phyloP scores from a whole-genome alignment of 2,329 filamentous ascomycete genomes.

The Colletotrichum eremochloae region DNA sequence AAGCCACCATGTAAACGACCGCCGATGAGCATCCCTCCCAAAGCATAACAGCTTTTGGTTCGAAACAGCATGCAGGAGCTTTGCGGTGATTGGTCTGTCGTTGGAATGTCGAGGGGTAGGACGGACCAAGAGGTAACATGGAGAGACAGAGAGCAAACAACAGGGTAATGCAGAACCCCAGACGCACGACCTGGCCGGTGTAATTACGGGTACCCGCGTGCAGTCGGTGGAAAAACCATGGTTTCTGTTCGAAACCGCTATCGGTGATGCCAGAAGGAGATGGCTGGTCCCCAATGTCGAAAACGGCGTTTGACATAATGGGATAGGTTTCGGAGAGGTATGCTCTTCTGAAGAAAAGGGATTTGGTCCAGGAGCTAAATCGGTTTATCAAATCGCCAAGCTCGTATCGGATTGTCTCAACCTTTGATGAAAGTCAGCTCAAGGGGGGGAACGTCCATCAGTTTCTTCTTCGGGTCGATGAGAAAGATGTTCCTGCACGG shows the following conservation, averaged over 20 bases:
- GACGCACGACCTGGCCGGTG: not conserved
- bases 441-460: conserved; percentile 1
- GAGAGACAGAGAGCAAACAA: not conserved
- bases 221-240: not conserved
- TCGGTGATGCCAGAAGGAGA: not conserved
- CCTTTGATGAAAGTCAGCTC: not conserved
- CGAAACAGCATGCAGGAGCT: not conserved
- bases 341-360: not conserved
- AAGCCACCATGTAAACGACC: not conserved
- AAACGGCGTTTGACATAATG: conserved; percentile 23
- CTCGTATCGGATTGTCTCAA: conserved; percentile 15
- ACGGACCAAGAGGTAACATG: not conserved
- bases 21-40: not conserved
- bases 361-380: not conserved
- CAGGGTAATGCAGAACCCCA: not conserved
- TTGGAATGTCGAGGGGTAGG: not conserved
- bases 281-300: not conserved
- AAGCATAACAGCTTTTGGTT: not conserved
- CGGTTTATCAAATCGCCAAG: not conserved
- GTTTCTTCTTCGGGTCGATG: conserved; percentile 13
- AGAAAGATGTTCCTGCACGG: not conserved
- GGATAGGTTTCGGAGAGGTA: not conserved
- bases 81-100: not conserved
- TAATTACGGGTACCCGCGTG: not conserved
- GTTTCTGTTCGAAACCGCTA: conserved; percentile 3